Conservation (phyloP, 208 protist species). For the Leishmania aethiopica region DNA sequence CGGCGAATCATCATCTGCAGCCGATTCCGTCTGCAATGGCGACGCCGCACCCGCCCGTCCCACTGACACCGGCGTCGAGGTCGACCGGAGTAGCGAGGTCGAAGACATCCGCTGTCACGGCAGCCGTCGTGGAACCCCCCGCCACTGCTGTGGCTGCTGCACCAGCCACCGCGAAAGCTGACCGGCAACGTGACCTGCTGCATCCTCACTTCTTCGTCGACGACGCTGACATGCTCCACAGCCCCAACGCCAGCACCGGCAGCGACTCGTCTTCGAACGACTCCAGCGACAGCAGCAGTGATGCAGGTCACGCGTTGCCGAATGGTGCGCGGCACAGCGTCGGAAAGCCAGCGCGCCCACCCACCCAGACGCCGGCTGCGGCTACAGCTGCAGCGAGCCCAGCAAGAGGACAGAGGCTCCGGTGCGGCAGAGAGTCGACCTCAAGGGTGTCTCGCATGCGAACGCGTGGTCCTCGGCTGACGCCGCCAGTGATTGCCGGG, state of each 20-base stretch:
- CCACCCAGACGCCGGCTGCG: neutral
- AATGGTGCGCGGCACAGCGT: slow-evolving; percentile 9
- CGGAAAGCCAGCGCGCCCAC: slow-evolving; percentile 1
- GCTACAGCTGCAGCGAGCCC: neutral
- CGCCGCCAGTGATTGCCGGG: neutral
- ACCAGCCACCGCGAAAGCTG: neutral
- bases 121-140: neutral
- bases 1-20: slow-evolving; percentile 31
- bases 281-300: neutral
- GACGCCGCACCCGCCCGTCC: neutral
- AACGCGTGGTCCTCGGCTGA: neutral
- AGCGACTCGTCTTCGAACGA: slow-evolving; percentile 24
- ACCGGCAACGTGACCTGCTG: neutral
- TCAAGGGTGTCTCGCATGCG: slow-evolving; percentile 9
- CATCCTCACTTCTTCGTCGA: slow-evolving; percentile 24
- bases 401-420: neutral
- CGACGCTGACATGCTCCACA: slow-evolving; percentile 28
- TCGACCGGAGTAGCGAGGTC: neutral
- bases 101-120: neutral
- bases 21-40: slow-evolving; percentile 19
- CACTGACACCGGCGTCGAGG: neutral
- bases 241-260: slow-evolving; percentile 28
- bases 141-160: neutral
- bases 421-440: slow-evolving; percentile 35
- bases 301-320: slow-evolving; percentile 5